Conservation (phyloP, 371 early-diverging fungal genomes). For the Actinomucor elegans region DNA sequence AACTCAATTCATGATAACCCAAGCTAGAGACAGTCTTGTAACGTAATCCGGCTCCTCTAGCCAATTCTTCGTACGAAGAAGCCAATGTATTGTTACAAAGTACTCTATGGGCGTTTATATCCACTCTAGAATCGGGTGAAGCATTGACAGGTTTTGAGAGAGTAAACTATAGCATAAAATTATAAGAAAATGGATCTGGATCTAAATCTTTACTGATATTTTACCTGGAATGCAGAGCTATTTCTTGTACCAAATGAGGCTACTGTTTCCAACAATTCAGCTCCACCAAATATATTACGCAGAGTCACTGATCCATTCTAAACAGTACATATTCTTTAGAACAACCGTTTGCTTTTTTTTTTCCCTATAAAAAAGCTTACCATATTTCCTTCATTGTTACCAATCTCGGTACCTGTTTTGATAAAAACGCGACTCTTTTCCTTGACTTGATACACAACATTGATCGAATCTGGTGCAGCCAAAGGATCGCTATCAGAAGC, state of each 20-base stretch:
- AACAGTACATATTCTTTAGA: neutral
- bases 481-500: conserved; percentile 48
- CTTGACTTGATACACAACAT: conserved; percentile 68
- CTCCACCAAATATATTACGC: conserved; percentile 84
- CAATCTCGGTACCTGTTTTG: conserved; percentile 82
- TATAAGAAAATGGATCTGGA: too few species aligned
- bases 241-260: conserved; percentile 75
- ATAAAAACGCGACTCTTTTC: conserved; percentile 71
- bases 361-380: too few species aligned
- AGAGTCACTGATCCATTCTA: conserved; percentile 65
- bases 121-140: conserved; percentile 45
- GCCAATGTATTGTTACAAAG: conserved; percentile 43
- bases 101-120: conserved; percentile 48
- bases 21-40: conserved; percentile 49
- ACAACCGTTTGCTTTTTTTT: neutral
- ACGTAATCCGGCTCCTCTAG: conserved; percentile 41
- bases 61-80: conserved; percentile 47
- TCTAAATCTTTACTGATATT: too few species aligned
- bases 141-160: conserved; percentile 47
- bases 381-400: conserved; percentile 81
- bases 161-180: conserved; percentile 21
- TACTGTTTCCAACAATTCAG: conserved; percentile 71
- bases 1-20: conserved; percentile 73
- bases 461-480: conserved; percentile 57
- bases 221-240: conserved; percentile 72